phyloP scores from a whole-genome alignment of 129 eudicot species.

The Gnaphalium uliginosum region DNA sequence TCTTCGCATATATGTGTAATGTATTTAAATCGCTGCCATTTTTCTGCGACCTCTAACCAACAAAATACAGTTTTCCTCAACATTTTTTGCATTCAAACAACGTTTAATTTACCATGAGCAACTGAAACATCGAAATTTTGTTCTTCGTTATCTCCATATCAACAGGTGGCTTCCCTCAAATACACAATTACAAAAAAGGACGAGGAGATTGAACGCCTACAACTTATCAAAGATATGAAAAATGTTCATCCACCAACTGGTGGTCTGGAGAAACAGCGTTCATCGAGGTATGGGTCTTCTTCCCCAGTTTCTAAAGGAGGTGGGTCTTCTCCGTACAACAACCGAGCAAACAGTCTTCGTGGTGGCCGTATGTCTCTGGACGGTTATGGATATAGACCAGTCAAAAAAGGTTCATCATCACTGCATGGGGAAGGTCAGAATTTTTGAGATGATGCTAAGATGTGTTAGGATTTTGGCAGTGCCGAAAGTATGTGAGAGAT shows the following conservation, averaged over 20 bases:
- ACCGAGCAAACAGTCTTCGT: slow-evolving; percentile 27
- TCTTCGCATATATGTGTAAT: neutral
- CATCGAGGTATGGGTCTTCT: slow-evolving; percentile 51
- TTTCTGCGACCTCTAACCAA: neutral
- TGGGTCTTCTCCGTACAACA: slow-evolving; percentile 34
- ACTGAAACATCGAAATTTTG: neutral
- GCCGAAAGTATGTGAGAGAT: slow-evolving; percentile 41
- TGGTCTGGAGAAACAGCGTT: slow-evolving; percentile 30
- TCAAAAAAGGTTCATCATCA: slow-evolving; percentile 35
- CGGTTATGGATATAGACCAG: slow-evolving; percentile 36
- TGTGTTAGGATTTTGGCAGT: slow-evolving; percentile 26
- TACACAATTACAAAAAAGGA: slow-evolving; percentile 67
- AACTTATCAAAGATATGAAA: slow-evolving; percentile 46
- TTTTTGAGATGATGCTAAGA: slow-evolving; percentile 24
- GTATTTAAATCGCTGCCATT: neutral
- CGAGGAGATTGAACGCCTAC: slow-evolving; percentile 75
- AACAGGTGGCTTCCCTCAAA: slow-evolving; percentile 74
- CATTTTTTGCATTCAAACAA: neutral
- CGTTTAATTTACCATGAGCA: slow-evolving; percentile 44
- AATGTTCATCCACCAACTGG: slow-evolving; percentile 20
- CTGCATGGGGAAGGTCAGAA: slow-evolving; percentile 41
- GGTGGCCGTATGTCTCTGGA: slow-evolving; percentile 42
- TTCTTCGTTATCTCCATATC: neutral
- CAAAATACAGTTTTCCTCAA: slow-evolving; percentile 18
- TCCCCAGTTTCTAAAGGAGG: slow-evolving; percentile 25